Percentiles rank a stretch among this genome's conserved stretches.
phyloP scores from a whole-genome alignment of 768 basidiomycete genomes.

The Tubosaeta sp. region DNA sequence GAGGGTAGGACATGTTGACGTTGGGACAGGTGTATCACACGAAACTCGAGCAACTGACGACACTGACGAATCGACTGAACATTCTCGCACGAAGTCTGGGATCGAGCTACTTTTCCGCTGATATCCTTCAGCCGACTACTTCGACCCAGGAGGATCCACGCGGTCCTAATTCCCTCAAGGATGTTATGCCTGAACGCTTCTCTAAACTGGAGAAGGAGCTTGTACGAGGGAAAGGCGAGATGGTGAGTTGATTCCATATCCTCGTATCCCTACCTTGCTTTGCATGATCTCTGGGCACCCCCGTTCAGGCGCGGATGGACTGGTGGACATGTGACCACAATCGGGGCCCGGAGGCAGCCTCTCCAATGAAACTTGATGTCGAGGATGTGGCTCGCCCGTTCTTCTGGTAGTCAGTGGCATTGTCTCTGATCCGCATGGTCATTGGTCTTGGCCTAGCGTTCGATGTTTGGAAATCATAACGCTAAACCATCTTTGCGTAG shows the following conservation, averaged over 20 bases:
- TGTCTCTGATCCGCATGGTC: neutral
- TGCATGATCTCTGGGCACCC: neutral
- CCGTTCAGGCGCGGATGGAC: neutral
- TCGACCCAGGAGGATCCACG: conserved; percentile 40
- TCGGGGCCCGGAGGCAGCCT: neutral
- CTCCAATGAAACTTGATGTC: neutral
- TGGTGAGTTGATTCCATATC: conserved; percentile 45
- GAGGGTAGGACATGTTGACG: neutral
- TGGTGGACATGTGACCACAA: neutral
- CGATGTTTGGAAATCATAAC: neutral
- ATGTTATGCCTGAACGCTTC: conserved; percentile 80
- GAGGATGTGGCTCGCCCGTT: neutral
- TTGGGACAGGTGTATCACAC: conserved; percentile 60
- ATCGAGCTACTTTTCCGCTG: conserved; percentile 50
- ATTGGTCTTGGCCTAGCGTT: neutral
- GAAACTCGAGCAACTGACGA: conserved; percentile 70
- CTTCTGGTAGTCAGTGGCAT: neutral
- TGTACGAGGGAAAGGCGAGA: conserved; percentile 80
- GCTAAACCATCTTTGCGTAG: conserved; percentile 33
- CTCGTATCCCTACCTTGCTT: neutral
- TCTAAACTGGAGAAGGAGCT: conserved; percentile 79
- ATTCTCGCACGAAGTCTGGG: conserved; percentile 59
- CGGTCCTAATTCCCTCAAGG: conserved; percentile 43
- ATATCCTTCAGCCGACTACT: conserved; percentile 47
- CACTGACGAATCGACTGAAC: conserved; percentile 63